phyloP scores from a whole-genome alignment of 129 eudicot genomes.

The Centaurea solstitialis region DNA sequence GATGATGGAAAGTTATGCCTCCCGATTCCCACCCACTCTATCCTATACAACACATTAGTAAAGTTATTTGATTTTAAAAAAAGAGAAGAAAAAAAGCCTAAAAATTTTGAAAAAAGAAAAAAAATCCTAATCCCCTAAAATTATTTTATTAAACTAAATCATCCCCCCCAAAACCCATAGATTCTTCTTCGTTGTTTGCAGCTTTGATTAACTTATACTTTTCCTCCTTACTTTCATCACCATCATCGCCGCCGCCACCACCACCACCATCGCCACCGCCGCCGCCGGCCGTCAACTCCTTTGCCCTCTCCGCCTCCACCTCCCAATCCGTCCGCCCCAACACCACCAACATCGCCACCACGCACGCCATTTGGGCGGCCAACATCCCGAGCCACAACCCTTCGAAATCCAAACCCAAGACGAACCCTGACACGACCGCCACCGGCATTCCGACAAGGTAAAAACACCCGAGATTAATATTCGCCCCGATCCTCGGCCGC shows the following conservation, averaged over 20 bases:
- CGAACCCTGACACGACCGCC: slow-evolving; percentile 62
- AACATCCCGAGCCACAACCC: slow-evolving; percentile 86
- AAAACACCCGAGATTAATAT: slow-evolving; percentile 81
- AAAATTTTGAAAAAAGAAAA: background rate
- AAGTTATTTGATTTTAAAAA: background rate
- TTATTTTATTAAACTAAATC: slow-evolving; percentile 37
- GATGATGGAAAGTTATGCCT: background rate
- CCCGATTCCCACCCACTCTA: slow-evolving; percentile 11
- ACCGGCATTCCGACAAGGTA: slow-evolving; percentile 89
- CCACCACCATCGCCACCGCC: slow-evolving; percentile 6
- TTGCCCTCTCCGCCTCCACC: slow-evolving; percentile 57
- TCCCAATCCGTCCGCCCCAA: slow-evolving; percentile 71
- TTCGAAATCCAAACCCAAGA: slow-evolving; percentile 50
- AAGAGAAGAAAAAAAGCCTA: too few species aligned
- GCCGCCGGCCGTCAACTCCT: slow-evolving; percentile 46
- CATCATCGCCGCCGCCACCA: slow-evolving; percentile 24
- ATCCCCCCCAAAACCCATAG: slow-evolving; percentile 44
- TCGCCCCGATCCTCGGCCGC: slow-evolving; percentile 78
- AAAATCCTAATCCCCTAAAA: background rate
- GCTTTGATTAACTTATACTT: slow-evolving; percentile 23
- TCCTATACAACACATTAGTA: slow-evolving; percentile 23
- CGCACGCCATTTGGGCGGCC: slow-evolving; percentile 78
- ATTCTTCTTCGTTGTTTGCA: slow-evolving; percentile 43
- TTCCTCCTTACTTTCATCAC: slow-evolving; percentile 38
- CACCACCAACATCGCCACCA: slow-evolving; percentile 72